These are phyloP conservation scores for Podospora conica DNA, from an alignment of 495 filamentous ascomycete genomes.

Conservation along the genomic window DNA sequence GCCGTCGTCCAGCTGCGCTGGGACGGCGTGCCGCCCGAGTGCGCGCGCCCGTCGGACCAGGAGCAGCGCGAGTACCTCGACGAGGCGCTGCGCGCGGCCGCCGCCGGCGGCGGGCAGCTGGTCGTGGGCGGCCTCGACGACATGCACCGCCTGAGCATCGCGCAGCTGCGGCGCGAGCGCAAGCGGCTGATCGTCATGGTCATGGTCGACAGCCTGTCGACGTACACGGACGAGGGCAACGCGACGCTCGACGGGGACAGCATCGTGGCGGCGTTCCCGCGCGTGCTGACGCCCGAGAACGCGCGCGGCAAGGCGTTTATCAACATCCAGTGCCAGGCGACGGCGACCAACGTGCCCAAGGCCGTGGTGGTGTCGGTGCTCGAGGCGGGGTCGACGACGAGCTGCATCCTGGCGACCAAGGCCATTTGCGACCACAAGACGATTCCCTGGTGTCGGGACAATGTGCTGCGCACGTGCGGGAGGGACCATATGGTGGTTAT, in stretches of 20 bases:
- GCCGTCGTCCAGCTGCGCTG: slow-evolving; percentile 48
- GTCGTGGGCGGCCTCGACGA: slow-evolving; percentile 32
- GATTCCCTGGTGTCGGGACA: slow-evolving; percentile 42
- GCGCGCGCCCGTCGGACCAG: slow-evolving; percentile 36
- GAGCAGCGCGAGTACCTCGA: slow-evolving; percentile 38
- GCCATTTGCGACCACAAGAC: slow-evolving; percentile 46
- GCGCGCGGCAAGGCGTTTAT: slow-evolving; percentile 38
- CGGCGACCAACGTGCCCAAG: slow-evolving; percentile 44
- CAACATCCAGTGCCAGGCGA: slow-evolving; percentile 51
- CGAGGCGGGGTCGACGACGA: slow-evolving; percentile 37
- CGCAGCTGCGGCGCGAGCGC: slow-evolving; percentile 32
- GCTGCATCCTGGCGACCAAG: slow-evolving; percentile 45
- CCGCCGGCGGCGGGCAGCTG: slow-evolving; percentile 23
- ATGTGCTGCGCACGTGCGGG: slow-evolving; percentile 32
- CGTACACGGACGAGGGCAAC: slow-evolving; percentile 47
- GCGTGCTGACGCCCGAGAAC: slow-evolving; percentile 30
- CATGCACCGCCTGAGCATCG: slow-evolving; percentile 32
- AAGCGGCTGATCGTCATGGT: slow-evolving; percentile 46
- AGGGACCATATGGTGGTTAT: slow-evolving; percentile 39
- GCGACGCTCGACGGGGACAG: slow-evolving; percentile 44
- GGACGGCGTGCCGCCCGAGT: slow-evolving; percentile 47
- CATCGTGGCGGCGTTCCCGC: slow-evolving; percentile 39
- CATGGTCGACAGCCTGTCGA: slow-evolving; percentile 40
- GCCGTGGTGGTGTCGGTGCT: slow-evolving; percentile 43
- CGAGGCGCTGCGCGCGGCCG: slow-evolving; percentile 23